A percentile compares a stretch with the other conserved stretches of the same genome.
Evolutionary conservation across 768 basidiomycete species (phyloP).

Genomic region (Pilatotrama ljubarskyi): DNA sequence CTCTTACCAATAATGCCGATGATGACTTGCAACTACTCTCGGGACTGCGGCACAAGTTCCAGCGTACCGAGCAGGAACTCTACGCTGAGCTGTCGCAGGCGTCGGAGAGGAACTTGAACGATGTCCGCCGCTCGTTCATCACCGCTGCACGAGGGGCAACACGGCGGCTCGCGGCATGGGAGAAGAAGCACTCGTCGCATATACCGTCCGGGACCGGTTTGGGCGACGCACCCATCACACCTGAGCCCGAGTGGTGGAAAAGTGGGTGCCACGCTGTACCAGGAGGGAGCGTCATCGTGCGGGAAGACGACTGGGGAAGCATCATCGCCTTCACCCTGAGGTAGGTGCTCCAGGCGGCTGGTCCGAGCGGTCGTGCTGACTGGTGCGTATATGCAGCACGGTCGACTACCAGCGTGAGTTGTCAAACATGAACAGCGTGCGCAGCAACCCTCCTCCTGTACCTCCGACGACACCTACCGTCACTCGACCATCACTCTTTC

Average conservation of each 20-base stretch:
- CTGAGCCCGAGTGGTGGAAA: slow-evolving; percentile 68
- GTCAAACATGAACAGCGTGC: slow-evolving; percentile 27
- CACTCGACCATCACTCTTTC: slow-evolving; percentile 49
- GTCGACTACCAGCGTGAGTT: slow-evolving; percentile 54
- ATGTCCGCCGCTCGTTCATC: slow-evolving; percentile 60
- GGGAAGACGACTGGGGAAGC: slow-evolving; percentile 76
- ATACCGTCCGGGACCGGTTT: slow-evolving; percentile 23
- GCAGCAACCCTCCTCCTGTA: slow-evolving; percentile 3
- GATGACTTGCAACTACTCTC: slow-evolving; percentile 39
- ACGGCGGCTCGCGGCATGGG: slow-evolving; percentile 60
- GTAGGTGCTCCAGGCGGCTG: slow-evolving; percentile 38
- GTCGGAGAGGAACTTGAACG: slow-evolving; percentile 50
- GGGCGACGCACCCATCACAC: slow-evolving; percentile 1
- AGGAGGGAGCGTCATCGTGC: slow-evolving; percentile 63
- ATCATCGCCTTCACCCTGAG: slow-evolving; percentile 77
- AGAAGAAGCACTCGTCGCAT: slow-evolving; percentile 57
- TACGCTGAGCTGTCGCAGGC: slow-evolving; percentile 56
- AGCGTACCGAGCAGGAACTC: slow-evolving; percentile 56
- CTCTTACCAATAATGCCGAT: neutral
- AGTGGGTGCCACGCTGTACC: slow-evolving; percentile 62
- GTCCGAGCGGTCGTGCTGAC: neutral
- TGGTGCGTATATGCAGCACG: slow-evolving; percentile 41
- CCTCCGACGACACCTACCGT: slow-evolving; percentile 26
- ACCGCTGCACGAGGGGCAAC: slow-evolving; percentile 52
- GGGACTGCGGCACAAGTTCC: slow-evolving; percentile 56